Evolutionary conservation across 2,329 filamentous ascomycete genomes (phyloP).

Genomic region (Calonectria henricotiae): DNA sequence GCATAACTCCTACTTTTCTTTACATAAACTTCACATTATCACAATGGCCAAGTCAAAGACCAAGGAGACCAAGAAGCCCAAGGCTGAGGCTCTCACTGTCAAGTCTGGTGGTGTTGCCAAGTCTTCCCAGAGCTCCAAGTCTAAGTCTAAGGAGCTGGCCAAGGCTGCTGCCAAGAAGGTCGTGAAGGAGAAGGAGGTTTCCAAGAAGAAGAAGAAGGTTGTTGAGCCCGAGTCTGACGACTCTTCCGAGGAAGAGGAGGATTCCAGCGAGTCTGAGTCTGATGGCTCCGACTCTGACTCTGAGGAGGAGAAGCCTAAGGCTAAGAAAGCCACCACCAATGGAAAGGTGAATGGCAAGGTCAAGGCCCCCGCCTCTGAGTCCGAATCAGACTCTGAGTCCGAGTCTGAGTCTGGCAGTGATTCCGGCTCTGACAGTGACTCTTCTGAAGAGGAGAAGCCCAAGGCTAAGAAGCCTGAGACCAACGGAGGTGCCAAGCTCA

Average conservation of each 20-base stretch:
- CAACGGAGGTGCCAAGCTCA: constrained; percentile 51
- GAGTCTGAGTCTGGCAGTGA: constrained; percentile 57
- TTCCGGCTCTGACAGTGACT: constrained; percentile 58
- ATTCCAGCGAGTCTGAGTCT: constrained; percentile 47
- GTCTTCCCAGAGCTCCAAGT: constrained; percentile 75
- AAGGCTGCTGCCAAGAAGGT: constrained; percentile 73
- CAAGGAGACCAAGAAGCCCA: constrained; percentile 68
- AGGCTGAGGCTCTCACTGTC: constrained; percentile 70
- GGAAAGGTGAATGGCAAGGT: constrained; percentile 51
- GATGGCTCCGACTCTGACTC: constrained; percentile 57
- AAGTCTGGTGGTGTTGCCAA: constrained; percentile 81
- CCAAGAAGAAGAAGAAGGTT: constrained; percentile 68
- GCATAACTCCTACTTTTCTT: constrained; percentile 35
- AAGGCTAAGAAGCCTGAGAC: constrained; percentile 56
- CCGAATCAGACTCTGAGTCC: constrained; percentile 55
- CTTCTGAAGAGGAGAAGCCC: constrained; percentile 57
- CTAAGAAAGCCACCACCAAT: constrained; percentile 52
- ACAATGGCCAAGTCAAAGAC: constrained; percentile 80
- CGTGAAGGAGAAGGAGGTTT: constrained; percentile 62
- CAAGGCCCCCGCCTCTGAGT: constrained; percentile 51
- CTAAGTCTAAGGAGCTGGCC: constrained; percentile 78
- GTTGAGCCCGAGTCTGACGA: constrained; percentile 61
- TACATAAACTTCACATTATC: constrained; percentile 50
- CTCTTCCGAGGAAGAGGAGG: constrained; percentile 55
- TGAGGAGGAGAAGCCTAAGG: constrained; percentile 57